phyloP scores from a whole-genome alignment of 2,329 filamentous ascomycete species.

The Fusarium floridanum region DNA sequence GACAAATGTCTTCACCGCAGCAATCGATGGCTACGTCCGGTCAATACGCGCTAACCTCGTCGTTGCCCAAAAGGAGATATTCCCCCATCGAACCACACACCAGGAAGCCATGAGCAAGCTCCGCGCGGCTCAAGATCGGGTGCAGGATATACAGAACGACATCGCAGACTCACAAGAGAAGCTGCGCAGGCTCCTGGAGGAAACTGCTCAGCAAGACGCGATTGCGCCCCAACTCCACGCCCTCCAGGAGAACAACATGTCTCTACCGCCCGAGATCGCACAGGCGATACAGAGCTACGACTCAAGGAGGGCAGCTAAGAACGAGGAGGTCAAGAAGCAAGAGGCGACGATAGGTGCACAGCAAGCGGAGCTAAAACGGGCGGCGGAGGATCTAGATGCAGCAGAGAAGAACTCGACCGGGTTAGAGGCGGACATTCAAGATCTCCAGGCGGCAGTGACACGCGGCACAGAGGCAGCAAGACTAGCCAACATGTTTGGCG shows the following conservation, averaged over 20 bases:
- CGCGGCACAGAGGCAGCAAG: constrained; percentile 43
- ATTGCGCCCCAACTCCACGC: constrained; percentile 45
- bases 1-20: constrained; percentile 32
- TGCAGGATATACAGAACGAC: constrained; percentile 40
- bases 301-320: constrained; percentile 41
- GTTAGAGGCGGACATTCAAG: constrained; percentile 42
- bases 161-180: constrained; percentile 36
- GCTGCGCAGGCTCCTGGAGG: constrained; percentile 37
- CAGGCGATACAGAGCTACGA: constrained; percentile 46
- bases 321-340: constrained; percentile 45
- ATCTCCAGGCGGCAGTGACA: constrained; percentile 40
- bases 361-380: constrained; percentile 35
- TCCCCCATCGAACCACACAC: constrained; percentile 45
- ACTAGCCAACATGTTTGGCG: constrained; percentile 44
- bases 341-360: constrained; percentile 38
- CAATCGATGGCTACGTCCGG: constrained; percentile 43
- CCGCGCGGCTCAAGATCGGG: constrained; percentile 33
- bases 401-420: constrained; percentile 35
- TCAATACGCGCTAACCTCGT: constrained; percentile 41
- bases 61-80: constrained; percentile 43
- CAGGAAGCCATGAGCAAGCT: constrained; percentile 43
- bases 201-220: constrained; percentile 43
- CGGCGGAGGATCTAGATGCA: constrained; percentile 31
- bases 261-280: constrained; percentile 44
- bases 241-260: constrained; percentile 46